Percentiles rank a stretch among this genome's conserved stretches.
Conservation (phyloP, 2,329 filamentous ascomycete species). For the Aspergillus tubingensis region DNA sequence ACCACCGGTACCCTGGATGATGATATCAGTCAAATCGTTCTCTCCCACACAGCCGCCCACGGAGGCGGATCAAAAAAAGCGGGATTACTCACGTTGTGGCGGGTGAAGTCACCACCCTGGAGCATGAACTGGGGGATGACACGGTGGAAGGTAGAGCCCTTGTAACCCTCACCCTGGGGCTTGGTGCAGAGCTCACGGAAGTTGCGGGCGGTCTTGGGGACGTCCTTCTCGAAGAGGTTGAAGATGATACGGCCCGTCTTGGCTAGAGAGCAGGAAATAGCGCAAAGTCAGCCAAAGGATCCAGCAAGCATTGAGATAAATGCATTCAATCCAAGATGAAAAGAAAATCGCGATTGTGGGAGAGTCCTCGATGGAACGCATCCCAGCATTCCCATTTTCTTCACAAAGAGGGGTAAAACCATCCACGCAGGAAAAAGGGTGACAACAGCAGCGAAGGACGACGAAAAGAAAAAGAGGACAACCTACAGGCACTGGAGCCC, state of each 20-base stretch:
- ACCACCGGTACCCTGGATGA: conserved; percentile 75
- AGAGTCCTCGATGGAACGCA: background rate
- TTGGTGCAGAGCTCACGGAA: conserved; percentile 78
- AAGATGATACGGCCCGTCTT: conserved; percentile 83
- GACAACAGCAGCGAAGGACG: conserved; percentile 13
- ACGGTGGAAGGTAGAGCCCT: conserved; percentile 83
- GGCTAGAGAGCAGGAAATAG: conserved; percentile 49
- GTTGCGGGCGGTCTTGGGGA: conserved; percentile 86
- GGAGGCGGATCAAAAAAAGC: background rate
- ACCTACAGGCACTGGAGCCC: conserved; percentile 34
- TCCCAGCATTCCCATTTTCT: background rate
- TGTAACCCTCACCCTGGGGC: conserved; percentile 80
- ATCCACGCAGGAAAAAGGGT: background rate
- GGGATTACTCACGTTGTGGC: conserved; percentile 72
- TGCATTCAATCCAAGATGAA: no score
- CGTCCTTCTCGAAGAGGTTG: conserved; percentile 79
- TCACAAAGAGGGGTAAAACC: conserved; percentile 6
- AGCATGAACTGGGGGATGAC: conserved; percentile 94
- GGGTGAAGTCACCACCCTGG: conserved; percentile 94
- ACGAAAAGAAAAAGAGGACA: conserved; percentile 10
- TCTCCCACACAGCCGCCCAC: background rate
- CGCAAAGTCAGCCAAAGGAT: conserved; percentile 26
- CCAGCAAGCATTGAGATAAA: conserved; percentile 1
- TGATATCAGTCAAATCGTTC: conserved; percentile 15
- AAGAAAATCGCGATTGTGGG: background rate